Evolutionary conservation across 176 grass and related monocot genomes (phyloP).

Genomic region (sorghum (Sorghum bicolor)): DNA sequence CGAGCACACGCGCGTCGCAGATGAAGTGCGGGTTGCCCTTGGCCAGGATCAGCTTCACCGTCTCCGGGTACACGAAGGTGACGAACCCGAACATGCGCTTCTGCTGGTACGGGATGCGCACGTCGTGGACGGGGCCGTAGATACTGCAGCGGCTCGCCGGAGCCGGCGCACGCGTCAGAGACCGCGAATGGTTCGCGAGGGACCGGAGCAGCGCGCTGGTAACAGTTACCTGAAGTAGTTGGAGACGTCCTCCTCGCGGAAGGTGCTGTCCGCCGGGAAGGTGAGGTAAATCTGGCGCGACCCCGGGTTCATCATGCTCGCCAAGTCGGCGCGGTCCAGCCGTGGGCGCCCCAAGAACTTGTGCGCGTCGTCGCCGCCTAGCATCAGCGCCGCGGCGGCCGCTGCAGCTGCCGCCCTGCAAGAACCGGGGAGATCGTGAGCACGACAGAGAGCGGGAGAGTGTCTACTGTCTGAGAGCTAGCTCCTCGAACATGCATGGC

Average conservation of each 20-base stretch:
- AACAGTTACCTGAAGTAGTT: slow-evolving; percentile 86
- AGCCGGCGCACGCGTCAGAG: neutral
- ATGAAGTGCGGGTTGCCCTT: slow-evolving; percentile 99
- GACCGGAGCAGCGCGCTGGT: neutral
- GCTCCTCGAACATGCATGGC: neutral
- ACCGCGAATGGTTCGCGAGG: too few relatives aligned
- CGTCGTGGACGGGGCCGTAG: slow-evolving; percentile 95
- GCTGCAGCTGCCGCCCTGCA: slow-evolving; percentile 63
- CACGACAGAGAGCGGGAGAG: neutral
- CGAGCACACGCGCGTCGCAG: slow-evolving; percentile 93
- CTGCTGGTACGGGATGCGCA: slow-evolving; percentile 96
- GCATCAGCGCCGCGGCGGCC: slow-evolving; percentile 66
- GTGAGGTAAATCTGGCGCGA: slow-evolving; percentile 99
- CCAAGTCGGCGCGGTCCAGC: slow-evolving; percentile 59
- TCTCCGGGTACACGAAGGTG: slow-evolving; percentile 97
- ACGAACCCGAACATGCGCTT: slow-evolving; percentile 99
- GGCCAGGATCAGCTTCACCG: slow-evolving; percentile 93
- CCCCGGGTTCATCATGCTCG: slow-evolving; percentile 68
- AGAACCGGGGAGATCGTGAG: neutral
- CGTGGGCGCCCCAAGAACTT: slow-evolving; percentile 74
- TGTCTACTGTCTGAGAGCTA: neutral
- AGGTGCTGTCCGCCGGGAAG: slow-evolving; percentile 98
- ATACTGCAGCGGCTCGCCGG: slow-evolving; percentile 47
- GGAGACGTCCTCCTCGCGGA: slow-evolving; percentile 95
- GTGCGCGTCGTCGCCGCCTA: slow-evolving; percentile 74